Conservation (phyloP, 2,329 filamentous ascomycete species). For the Chaetothyriales sp. region DNA sequence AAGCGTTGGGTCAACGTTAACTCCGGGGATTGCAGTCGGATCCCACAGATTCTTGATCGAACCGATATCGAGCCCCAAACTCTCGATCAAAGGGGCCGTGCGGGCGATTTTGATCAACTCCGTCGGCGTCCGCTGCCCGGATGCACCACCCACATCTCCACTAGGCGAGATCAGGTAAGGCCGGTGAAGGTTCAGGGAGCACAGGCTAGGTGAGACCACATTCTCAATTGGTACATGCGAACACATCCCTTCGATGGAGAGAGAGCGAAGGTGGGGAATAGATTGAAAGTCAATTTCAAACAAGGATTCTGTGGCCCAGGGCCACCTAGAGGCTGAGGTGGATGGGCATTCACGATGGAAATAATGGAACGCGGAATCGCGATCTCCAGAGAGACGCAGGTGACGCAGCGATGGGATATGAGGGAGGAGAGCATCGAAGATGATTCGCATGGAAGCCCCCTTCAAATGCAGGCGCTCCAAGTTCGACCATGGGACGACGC, state of each 20-base stretch:
- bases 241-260: conserved; percentile 15
- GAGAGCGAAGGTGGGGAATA: conserved; percentile 7
- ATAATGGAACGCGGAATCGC: neutral
- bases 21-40: conserved; percentile 14
- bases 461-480: neutral
- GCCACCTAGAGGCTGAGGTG: neutral
- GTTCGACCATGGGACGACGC: neutral
- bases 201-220: conserved; percentile 7
- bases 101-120: conserved; percentile 10
- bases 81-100: conserved; percentile 11
- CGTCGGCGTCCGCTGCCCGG: conserved; percentile 6
- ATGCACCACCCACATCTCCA: neutral
- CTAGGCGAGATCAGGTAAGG: conserved; percentile 5
- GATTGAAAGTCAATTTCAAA: conserved; percentile 7
- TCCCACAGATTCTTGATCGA: conserved; percentile 16
- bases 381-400: neutral
- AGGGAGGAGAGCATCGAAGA: conserved; percentile 4
- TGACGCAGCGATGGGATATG: conserved; percentile 4
- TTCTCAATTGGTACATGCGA: conserved; percentile 12
- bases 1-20: conserved; percentile 16
- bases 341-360: neutral
- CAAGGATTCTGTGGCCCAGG: neutral
- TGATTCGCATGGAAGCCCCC: conserved; percentile 2
- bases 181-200: conserved; percentile 9
- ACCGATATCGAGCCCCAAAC: conserved; percentile 15